Evolutionary conservation across 495 filamentous ascomycete genomes (phyloP).

Genomic region (Halenospora varia): DNA sequence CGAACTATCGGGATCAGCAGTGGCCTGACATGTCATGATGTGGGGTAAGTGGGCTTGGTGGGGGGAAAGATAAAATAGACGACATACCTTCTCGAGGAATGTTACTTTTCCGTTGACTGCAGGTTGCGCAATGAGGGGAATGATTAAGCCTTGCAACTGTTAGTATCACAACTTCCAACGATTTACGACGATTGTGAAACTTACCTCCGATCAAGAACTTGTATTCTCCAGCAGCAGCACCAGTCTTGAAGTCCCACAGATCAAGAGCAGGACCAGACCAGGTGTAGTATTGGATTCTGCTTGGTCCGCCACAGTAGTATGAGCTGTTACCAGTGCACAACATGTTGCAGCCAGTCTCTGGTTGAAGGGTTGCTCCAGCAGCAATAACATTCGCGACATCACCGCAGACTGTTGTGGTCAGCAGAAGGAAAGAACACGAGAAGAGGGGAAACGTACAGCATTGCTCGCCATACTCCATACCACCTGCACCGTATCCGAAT

Average conservation of each 20-base stretch:
- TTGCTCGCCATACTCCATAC: slow-evolving; percentile 37
- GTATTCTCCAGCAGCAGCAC: slow-evolving; percentile 51
- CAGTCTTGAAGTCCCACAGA: slow-evolving; percentile 38
- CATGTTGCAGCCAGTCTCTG: slow-evolving; percentile 52
- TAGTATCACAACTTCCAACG: not conserved
- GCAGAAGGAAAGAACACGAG: not conserved
- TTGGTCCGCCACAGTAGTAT: slow-evolving; percentile 52
- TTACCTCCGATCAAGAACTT: slow-evolving; percentile 44
- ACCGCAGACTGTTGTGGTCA: slow-evolving; percentile 3
- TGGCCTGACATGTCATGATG: too few species aligned
- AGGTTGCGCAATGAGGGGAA: slow-evolving; percentile 52
- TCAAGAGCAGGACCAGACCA: slow-evolving; percentile 11
- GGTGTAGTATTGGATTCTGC: slow-evolving; percentile 47
- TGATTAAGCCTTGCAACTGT: slow-evolving; percentile 34
- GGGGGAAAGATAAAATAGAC: not conserved
- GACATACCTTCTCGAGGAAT: slow-evolving; percentile 54
- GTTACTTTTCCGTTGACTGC: slow-evolving; percentile 58
- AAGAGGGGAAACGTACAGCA: slow-evolving; percentile 25
- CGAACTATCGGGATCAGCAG: too few species aligned
- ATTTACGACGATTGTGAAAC: not conserved
- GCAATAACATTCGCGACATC: not conserved
- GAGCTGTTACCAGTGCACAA: slow-evolving; percentile 49
- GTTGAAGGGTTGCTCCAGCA: slow-evolving; percentile 20
- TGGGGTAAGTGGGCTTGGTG: not conserved
- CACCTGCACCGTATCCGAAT: slow-evolving; percentile 36